These are phyloP conservation scores for Oenanthe sinensis DNA, from an alignment of 129 eudicot species.

Conservation along the genomic window DNA sequence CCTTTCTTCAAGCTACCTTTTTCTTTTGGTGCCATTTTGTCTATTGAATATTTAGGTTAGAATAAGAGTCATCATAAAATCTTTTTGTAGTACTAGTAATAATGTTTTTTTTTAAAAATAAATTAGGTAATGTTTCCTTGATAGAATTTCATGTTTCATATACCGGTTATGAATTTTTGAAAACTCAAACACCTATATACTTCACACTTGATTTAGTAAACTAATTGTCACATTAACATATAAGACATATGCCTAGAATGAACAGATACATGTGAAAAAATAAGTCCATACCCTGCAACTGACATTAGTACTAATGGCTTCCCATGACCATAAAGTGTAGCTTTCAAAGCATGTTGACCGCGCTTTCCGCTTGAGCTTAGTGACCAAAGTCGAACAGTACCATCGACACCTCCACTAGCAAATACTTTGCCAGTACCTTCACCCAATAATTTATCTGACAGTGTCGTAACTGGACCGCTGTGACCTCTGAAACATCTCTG, in stretches of 20 bases:
- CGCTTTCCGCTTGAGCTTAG: constrained; percentile 59
- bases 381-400: constrained; percentile 89
- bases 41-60: not conserved
- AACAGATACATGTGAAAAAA: not conserved
- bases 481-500: constrained; percentile 73
- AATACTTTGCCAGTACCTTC: constrained; percentile 53
- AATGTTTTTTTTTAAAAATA: not conserved
- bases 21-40: not conserved
- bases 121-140: not conserved
- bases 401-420: constrained; percentile 89
- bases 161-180: not conserved
- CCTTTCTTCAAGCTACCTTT: not conserved
- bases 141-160: not conserved
- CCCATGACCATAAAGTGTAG: constrained; percentile 80
- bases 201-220: not conserved
- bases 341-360: constrained; percentile 63
- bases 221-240: not conserved
- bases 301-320: constrained; percentile 59
- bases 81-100: not conserved
- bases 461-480: constrained; percentile 65
- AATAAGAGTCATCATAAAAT: not conserved
- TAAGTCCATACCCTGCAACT: constrained; percentile 67
- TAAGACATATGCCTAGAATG: not conserved
- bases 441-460: constrained; percentile 74
- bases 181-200: not conserved